Evolutionary conservation across 164 flowering plant genomes (phyloP).

Genomic region (Sextonia rubra): DNA sequence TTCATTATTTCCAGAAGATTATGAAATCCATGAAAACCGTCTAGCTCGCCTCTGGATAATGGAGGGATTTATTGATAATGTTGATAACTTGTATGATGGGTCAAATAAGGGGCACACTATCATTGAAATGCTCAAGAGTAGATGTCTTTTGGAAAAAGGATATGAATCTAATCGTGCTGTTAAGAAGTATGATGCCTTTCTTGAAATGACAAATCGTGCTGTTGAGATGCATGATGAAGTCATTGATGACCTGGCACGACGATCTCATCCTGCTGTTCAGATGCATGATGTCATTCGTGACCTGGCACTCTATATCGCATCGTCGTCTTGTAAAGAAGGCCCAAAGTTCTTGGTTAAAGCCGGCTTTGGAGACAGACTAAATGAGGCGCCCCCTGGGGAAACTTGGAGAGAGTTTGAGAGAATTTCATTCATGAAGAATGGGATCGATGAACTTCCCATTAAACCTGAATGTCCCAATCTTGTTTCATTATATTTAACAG

Average conservation of each 20-base stretch:
- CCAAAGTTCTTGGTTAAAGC: conserved; percentile 3
- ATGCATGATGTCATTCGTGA: conserved; percentile 10
- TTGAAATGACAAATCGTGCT: too few relatives aligned
- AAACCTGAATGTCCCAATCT: conserved; percentile 6
- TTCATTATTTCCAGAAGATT: conserved; percentile 8
- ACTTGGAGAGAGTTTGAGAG: conserved; percentile 1
- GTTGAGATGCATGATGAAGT: too few relatives aligned
- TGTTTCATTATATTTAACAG: background rate
- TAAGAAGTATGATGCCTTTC: too few relatives aligned
- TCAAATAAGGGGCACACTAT: background rate
- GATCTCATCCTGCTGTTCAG: too few relatives aligned
- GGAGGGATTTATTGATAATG: conserved; percentile 2
- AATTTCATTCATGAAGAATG: conserved; percentile 4
- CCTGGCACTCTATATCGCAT: conserved; percentile 9
- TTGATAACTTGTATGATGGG: background rate
- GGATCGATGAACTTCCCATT: background rate
- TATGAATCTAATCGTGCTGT: too few relatives aligned
- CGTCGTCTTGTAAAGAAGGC: background rate
- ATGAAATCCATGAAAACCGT: background rate
- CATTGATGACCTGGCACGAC: too few relatives aligned
- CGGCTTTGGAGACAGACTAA: background rate
- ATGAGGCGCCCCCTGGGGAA: conserved; percentile 1
- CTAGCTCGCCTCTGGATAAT: background rate
- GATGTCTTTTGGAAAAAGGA: conserved; percentile 6
- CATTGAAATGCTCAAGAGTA: background rate